Percentiles rank a stretch among this genome's conserved stretches.
These are phyloP conservation scores for Oemleria cerasiformis DNA, from an alignment of 306 rosid species.

Conservation along the genomic window DNA sequence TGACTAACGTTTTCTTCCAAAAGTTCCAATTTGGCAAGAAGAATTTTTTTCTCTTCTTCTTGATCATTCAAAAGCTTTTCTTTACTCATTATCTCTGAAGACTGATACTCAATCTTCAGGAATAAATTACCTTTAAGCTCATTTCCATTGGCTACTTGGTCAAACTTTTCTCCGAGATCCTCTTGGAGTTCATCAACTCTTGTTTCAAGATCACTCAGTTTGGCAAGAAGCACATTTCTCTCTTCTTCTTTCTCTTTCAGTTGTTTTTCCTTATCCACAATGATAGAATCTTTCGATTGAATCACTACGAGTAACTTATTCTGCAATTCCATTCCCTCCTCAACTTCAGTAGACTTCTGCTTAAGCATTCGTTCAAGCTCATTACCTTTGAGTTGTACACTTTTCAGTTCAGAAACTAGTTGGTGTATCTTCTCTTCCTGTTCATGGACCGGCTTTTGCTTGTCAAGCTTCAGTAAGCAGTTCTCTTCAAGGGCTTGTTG, in stretches of 20 bases:
- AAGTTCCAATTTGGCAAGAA: slow-evolving; percentile 32
- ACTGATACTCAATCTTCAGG: slow-evolving; percentile 26
- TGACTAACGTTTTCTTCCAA: slow-evolving; percentile 36
- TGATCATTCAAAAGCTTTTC: slow-evolving; percentile 27
- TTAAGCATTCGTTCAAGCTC: slow-evolving; percentile 38
- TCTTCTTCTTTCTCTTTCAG: slow-evolving; percentile 44
- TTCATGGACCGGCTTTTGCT: slow-evolving; percentile 22
- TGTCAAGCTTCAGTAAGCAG: slow-evolving; percentile 38
- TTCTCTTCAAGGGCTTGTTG: slow-evolving; percentile 41
- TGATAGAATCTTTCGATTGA: slow-evolving; percentile 38
- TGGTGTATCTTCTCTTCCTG: slow-evolving; percentile 25
- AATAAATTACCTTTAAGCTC: slow-evolving; percentile 29
- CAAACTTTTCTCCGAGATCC: slow-evolving; percentile 36
- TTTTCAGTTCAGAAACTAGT: slow-evolving; percentile 25
- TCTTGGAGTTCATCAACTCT: slow-evolving; percentile 32
- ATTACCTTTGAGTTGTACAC: slow-evolving; percentile 32
- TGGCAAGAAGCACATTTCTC: slow-evolving; percentile 26
- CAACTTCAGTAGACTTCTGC: slow-evolving; percentile 38
- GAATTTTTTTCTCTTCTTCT: slow-evolving; percentile 41
- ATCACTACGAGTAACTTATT: slow-evolving; percentile 36
- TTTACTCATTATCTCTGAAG: slow-evolving; percentile 31
- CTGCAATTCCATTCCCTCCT: slow-evolving; percentile 48
- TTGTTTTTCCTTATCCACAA: slow-evolving; percentile 30
- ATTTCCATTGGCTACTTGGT: slow-evolving; percentile 22
- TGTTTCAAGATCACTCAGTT: slow-evolving; percentile 32